Evolutionary conservation across 768 basidiomycete genomes (phyloP).

Genomic region (Leccinum boreale): DNA sequence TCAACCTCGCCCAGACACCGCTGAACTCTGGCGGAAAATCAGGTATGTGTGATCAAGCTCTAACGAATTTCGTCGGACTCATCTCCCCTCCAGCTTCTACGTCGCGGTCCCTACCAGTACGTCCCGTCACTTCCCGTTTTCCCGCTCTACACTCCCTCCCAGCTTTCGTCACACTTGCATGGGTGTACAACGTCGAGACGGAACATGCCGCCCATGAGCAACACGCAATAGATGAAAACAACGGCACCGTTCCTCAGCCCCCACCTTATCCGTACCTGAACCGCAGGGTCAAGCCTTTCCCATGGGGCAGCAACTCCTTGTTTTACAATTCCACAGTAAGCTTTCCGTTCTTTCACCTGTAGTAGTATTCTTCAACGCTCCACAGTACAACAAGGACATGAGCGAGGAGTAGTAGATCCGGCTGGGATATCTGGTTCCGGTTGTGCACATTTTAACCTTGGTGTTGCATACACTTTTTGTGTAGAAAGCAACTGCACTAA

Average conservation of each 20-base stretch:
- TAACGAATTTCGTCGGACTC: neutral
- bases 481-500: neutral
- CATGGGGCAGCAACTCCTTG: slow-evolving; percentile 80
- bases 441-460: neutral
- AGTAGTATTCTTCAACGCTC: slow-evolving; percentile 2
- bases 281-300: slow-evolving; percentile 72
- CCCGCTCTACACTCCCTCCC: slow-evolving; percentile 11
- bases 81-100: slow-evolving; percentile 50
- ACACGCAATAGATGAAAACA: slow-evolving; percentile 70
- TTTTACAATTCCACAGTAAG: slow-evolving; percentile 78
- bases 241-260: slow-evolving; percentile 63
- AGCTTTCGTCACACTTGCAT: slow-evolving; percentile 32
- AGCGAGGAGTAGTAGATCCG: slow-evolving; percentile 23
- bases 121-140: slow-evolving; percentile 27
- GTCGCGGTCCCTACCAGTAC: slow-evolving; percentile 73
- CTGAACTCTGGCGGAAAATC: slow-evolving; percentile 84
- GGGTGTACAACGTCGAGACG: slow-evolving; percentile 50
- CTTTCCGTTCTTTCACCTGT: neutral
- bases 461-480: neutral
- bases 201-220: slow-evolving; percentile 72
- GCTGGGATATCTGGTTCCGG: neutral
- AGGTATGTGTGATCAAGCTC: slow-evolving; percentile 46
- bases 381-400: slow-evolving; percentile 67
- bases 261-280: slow-evolving; percentile 80
- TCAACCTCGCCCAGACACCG: slow-evolving; percentile 49